phyloP scores from a whole-genome alignment of 345 rosid species.

The Eucalyptus regnans region DNA sequence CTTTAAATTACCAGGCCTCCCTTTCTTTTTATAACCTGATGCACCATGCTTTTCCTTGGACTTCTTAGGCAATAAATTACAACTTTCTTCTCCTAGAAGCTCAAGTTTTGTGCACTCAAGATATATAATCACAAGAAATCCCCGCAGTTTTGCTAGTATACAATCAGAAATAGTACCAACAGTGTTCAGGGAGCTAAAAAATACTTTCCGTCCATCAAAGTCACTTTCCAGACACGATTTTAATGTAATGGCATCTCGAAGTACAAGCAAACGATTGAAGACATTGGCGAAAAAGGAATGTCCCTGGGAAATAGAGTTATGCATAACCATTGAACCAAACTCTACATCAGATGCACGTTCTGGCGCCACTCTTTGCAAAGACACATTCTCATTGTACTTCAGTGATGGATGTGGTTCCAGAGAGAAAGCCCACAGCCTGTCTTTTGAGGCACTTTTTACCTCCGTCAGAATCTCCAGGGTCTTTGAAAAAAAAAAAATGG shows the following conservation, averaged over 20 bases:
- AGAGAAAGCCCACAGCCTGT: conserved; percentile 38
- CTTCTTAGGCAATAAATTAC: conserved; percentile 29
- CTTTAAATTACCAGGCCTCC: conserved; percentile 31
- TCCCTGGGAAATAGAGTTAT: conserved; percentile 14
- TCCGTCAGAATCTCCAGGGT: conserved; percentile 56
- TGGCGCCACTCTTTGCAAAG: neutral
- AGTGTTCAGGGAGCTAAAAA: conserved; percentile 63
- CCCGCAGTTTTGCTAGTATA: conserved; percentile 64
- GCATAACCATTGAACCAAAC: conserved; percentile 9
- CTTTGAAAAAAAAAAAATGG: conserved; percentile 2
- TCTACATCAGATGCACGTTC: conserved; percentile 16
- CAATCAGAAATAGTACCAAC: conserved; percentile 56
- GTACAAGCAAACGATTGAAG: conserved; percentile 40
- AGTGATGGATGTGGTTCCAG: conserved; percentile 17
- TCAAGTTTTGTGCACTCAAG: conserved; percentile 71
- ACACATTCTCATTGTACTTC: conserved; percentile 16
- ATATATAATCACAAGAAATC: conserved; percentile 51
- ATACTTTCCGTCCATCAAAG: conserved; percentile 23
- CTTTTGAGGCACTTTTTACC: conserved; percentile 25
- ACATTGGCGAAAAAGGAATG: conserved; percentile 12
- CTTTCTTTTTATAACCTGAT: conserved; percentile 45
- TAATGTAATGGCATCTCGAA: conserved; percentile 38
- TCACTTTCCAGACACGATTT: conserved; percentile 23
- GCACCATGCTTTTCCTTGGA: conserved; percentile 37
- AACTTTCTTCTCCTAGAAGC: conserved; percentile 56